Conservation (phyloP, 2,329 filamentous ascomycete genomes). For the Thelonectria discophora region DNA sequence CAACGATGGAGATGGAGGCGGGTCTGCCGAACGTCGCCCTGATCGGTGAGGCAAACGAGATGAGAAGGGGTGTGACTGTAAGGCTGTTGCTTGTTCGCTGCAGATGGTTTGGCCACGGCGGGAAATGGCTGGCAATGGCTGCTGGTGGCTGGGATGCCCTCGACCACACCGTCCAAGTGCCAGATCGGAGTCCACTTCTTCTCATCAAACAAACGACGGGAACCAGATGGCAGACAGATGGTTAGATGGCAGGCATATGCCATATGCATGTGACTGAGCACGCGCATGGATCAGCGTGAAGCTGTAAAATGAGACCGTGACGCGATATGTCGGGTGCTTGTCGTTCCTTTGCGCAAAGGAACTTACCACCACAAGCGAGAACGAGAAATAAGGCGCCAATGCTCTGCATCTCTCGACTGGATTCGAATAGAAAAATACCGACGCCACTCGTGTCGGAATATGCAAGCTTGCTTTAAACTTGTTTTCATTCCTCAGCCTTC, state of each 20-base stretch:
- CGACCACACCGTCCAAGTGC: constrained; percentile 21
- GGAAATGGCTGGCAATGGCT: constrained; percentile 10
- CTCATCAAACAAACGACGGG: constrained; percentile 4
- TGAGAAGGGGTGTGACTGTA: constrained; percentile 6
- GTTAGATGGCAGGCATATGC: constrained; percentile 5
- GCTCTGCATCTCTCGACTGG: background rate
- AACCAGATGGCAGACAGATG: constrained; percentile 10
- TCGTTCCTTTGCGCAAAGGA: background rate
- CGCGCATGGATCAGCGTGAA: constrained; percentile 31
- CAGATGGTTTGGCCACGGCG: constrained; percentile 9
- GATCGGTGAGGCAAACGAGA: constrained; percentile 17
- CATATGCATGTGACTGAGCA: constrained; percentile 42
- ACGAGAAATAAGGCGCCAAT: constrained; percentile 16
- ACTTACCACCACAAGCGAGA: too few relatives aligned
- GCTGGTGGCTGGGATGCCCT: constrained; percentile 8
- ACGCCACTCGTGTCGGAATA: constrained; percentile 6
- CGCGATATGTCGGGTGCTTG: constrained; percentile 21
- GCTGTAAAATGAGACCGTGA: constrained; percentile 28
- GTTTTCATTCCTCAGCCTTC: background rate
- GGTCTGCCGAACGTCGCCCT: constrained; percentile 16
- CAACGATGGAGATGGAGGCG: constrained; percentile 21
- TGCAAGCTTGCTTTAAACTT: constrained; percentile 9
- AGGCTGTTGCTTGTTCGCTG: constrained; percentile 1
- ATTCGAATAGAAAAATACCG: background rate
- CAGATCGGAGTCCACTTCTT: constrained; percentile 33